Percentiles rank a stretch among this genome's conserved stretches.
Evolutionary conservation across 441 rosid genomes (phyloP).

Genomic region (Gossypium davidsonii): DNA sequence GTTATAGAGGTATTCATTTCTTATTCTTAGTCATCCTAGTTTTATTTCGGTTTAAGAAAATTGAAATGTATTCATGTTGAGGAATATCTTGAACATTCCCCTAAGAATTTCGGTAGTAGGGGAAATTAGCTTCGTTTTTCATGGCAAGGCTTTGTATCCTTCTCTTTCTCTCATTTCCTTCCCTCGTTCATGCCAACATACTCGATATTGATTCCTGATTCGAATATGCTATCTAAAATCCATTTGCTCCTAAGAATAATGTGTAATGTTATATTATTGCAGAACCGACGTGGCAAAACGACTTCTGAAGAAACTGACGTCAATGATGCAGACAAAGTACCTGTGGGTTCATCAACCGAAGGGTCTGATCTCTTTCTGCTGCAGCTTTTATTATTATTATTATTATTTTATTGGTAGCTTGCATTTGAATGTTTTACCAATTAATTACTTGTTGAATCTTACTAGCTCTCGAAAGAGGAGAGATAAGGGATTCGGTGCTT

Average conservation of each 20-base stretch:
- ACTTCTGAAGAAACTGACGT: constrained; percentile 35
- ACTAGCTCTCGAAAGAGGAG: constrained; percentile 32
- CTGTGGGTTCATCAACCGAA: constrained; percentile 20
- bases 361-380: constrained; percentile 27
- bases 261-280: constrained; percentile 15
- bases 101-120: background rate
- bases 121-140: background rate
- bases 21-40: background rate
- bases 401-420: background rate
- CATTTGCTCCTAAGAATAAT: background rate
- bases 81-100: background rate
- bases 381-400: background rate
- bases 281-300: constrained; percentile 60
- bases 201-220: background rate
- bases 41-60: background rate
- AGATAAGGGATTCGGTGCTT: constrained; percentile 12
- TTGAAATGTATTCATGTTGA: background rate
- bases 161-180: background rate
- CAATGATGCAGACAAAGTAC: constrained; percentile 11
- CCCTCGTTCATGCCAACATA: background rate
- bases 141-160: background rate
- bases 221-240: background rate
- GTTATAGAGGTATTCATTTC: constrained; percentile 54
- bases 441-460: background rate
- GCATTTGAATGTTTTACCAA: background rate